phyloP scores from a whole-genome alignment of 345 rosid species.

The Hypericum perforatum region DNA sequence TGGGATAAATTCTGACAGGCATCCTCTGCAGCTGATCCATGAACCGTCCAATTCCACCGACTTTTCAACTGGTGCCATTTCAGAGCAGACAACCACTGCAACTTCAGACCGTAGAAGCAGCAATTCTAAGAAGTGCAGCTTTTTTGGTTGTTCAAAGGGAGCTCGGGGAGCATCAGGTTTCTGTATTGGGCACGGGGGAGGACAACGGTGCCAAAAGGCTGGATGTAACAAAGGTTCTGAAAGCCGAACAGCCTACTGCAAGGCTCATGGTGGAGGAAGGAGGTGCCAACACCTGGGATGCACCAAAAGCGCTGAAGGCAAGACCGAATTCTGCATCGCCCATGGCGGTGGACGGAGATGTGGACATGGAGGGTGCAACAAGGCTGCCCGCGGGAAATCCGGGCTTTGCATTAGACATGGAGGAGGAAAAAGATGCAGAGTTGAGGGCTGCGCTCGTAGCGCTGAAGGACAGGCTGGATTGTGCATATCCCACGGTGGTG shows the following conservation, averaged over 20 bases:
- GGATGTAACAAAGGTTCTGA: conserved; percentile 93
- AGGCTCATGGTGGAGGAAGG: conserved; percentile 91
- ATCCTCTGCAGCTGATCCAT: conserved; percentile 30
- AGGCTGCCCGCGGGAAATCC: conserved; percentile 90
- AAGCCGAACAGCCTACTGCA: conserved; percentile 89
- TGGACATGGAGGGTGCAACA: conserved; percentile 59
- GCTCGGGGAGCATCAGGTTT: conserved; percentile 90
- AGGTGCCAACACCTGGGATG: conserved; percentile 92
- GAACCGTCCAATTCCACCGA: conserved; percentile 48
- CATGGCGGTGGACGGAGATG: conserved; percentile 96
- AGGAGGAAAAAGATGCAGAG: conserved; percentile 86
- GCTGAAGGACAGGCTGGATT: conserved; percentile 95
- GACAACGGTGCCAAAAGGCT: conserved; percentile 79
- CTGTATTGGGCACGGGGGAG: conserved; percentile 95
- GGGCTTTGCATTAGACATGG: conserved; percentile 95
- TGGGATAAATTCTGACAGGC: conserved; percentile 28
- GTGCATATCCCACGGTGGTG: conserved; percentile 98
- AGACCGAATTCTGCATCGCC: conserved; percentile 78
- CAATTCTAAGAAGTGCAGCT: conserved; percentile 61
- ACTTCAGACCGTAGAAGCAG: conserved; percentile 41
- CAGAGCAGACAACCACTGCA: conserved; percentile 46
- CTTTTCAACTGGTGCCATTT: conserved; percentile 37
- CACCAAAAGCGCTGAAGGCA: conserved; percentile 93
- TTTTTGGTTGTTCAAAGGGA: conserved; percentile 72
- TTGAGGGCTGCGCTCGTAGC: conserved; percentile 70